These are phyloP conservation scores for Malassezia sympodialis DNA, from an alignment of 1,284 basidiomycete species.

Conservation along the genomic window DNA sequence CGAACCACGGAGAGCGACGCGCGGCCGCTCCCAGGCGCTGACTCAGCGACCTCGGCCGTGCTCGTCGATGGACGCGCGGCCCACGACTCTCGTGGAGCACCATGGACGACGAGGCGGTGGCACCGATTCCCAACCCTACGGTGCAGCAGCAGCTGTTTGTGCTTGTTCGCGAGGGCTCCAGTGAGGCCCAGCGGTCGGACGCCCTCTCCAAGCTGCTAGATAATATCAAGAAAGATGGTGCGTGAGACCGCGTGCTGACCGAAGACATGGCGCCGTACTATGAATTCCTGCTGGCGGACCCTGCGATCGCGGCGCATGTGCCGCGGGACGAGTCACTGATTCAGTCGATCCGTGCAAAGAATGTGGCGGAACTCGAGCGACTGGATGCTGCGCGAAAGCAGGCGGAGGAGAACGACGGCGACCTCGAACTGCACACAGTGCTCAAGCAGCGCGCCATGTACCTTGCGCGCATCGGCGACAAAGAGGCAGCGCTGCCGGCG, in stretches of 20 bases:
- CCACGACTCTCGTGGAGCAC: constrained; percentile 5
- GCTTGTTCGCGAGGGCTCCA: constrained; percentile 54
- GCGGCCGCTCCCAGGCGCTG: constrained; percentile 7
- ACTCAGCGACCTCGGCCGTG: constrained; percentile 14
- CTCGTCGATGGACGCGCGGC: constrained; percentile 3
- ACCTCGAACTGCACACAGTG: constrained; percentile 82
- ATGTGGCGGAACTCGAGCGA: constrained; percentile 64
- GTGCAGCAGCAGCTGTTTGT: constrained; percentile 45
- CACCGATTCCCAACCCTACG: constrained; percentile 41
- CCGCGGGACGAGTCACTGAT: constrained; percentile 57
- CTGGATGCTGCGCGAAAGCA: constrained; percentile 72
- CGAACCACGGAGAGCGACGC: constrained; percentile 8
- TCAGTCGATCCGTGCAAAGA: constrained; percentile 62
- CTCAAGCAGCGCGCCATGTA: constrained; percentile 76
- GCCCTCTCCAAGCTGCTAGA: constrained; percentile 58
- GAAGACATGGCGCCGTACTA: constrained; percentile 46
- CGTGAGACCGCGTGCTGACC: constrained; percentile 15
- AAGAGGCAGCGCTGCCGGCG: constrained; percentile 60
- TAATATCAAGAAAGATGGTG: constrained; percentile 75
- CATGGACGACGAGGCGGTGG: constrained; percentile 42
- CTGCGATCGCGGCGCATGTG: constrained; percentile 43
- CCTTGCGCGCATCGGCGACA: constrained; percentile 80
- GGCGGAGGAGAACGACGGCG: constrained; percentile 81
- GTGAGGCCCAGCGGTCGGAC: constrained; percentile 21
- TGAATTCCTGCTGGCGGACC: constrained; percentile 29